These are phyloP conservation scores for Hygrocybe punicea DNA, from an alignment of 768 basidiomycete species.

Conservation along the genomic window DNA sequence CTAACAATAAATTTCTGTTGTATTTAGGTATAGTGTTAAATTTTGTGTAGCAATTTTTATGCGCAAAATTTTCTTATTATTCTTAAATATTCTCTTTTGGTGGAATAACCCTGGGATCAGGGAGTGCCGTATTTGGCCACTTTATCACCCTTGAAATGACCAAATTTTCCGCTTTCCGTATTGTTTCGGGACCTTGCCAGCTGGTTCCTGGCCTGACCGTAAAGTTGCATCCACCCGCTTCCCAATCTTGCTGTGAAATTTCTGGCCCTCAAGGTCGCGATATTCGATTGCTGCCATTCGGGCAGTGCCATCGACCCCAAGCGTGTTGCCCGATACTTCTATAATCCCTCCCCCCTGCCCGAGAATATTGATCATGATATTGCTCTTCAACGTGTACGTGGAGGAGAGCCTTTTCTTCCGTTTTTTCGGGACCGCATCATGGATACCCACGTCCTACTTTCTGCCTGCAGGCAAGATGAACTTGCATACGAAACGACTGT, in stretches of 20 bases:
- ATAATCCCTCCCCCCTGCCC: background rate
- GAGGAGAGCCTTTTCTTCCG: background rate
- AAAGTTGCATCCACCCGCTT: background rate
- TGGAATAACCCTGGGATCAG: too few relatives aligned
- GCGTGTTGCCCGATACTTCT: background rate
- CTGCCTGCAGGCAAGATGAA: constrained; percentile 1
- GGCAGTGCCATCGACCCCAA: background rate
- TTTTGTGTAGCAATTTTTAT: too few relatives aligned
- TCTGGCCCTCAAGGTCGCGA: background rate
- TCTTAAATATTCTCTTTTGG: too few relatives aligned
- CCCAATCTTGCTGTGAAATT: too few relatives aligned
- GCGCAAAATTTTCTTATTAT: too few relatives aligned
- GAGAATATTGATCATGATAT: background rate
- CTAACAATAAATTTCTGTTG: too few relatives aligned
- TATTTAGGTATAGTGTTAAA: too few relatives aligned
- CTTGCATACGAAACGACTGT: background rate
- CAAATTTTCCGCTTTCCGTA: background rate
- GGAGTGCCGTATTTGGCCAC: too few relatives aligned
- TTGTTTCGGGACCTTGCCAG: background rate
- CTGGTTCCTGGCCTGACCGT: background rate
- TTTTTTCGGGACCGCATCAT: background rate
- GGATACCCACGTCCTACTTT: constrained; percentile 7
- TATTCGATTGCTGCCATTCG: constrained; percentile 9
- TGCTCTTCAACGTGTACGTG: too few relatives aligned
- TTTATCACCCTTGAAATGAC: too few relatives aligned